phyloP scores from a whole-genome alignment of 768 basidiomycete genomes.

The Rossbeevera mucosa region DNA sequence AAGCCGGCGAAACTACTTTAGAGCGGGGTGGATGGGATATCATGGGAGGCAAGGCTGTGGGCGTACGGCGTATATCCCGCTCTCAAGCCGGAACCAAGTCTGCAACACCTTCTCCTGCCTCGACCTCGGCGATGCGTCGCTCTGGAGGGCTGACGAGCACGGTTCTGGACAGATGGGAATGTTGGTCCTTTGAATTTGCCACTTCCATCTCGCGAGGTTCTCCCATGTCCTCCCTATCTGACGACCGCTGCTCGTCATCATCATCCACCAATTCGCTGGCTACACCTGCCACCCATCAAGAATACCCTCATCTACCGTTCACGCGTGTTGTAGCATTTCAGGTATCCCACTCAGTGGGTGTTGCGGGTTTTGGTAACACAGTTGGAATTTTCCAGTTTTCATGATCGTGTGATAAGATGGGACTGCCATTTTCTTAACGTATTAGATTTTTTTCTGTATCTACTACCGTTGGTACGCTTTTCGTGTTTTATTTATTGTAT shows the following conservation, averaged over 20 bases:
- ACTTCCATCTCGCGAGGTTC: conserved; percentile 46
- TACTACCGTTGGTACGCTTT: conserved; percentile 8
- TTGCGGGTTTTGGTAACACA: conserved; percentile 80
- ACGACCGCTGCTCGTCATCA: conserved; percentile 11
- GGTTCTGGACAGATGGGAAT: conserved; percentile 76
- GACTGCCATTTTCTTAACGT: neutral
- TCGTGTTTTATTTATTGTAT: conserved; percentile 24
- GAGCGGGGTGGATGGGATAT: conserved; percentile 82
- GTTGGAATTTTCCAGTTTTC: conserved; percentile 28
- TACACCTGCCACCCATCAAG: conserved; percentile 4
- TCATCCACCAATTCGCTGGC: conserved; percentile 2
- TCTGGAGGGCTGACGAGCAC: conserved; percentile 51
- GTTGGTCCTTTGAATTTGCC: conserved; percentile 71
- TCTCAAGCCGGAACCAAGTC: conserved; percentile 30
- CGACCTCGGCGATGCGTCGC: conserved; percentile 12
- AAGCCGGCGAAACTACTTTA: conserved; percentile 52
- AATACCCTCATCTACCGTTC: conserved; percentile 64
- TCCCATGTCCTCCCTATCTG: conserved; percentile 44
- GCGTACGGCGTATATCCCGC: conserved; percentile 65
- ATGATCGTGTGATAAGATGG: conserved; percentile 6
- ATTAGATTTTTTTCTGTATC: conserved; percentile 17
- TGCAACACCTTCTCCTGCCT: conserved; percentile 7
- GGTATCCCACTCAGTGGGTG: conserved; percentile 43
- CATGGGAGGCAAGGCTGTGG: conserved; percentile 51
- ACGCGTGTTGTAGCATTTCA: conserved; percentile 67